Percentiles rank a stretch among this genome's conserved stretches.
phyloP scores from a whole-genome alignment of 352 stramenopile species.

The Phytophthora boehmeriae region DNA sequence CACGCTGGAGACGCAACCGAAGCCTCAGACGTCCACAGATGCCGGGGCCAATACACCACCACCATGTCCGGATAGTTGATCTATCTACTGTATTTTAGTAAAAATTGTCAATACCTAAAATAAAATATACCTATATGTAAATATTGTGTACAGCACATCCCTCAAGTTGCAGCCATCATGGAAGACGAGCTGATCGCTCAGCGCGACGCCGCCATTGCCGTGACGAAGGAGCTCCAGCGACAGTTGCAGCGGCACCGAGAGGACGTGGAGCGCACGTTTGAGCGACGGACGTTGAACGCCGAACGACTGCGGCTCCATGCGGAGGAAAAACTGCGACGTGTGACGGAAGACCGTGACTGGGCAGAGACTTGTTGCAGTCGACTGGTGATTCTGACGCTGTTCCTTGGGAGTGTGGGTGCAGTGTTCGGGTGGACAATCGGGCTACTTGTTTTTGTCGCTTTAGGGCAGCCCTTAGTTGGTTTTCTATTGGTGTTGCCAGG shows the following conservation, averaged over 20 bases:
- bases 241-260: conserved; percentile 60
- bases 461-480: conserved; percentile 60
- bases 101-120: background rate
- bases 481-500: conserved; percentile 71
- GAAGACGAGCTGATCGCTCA: conserved; percentile 78
- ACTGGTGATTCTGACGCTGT: conserved; percentile 60
- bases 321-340: conserved; percentile 55
- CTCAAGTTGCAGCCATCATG: conserved; percentile 36
- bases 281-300: conserved; percentile 71
- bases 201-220: conserved; percentile 75
- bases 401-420: conserved; percentile 53
- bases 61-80: conserved; percentile 3
- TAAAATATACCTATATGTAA: background rate
- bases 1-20: conserved; percentile 15
- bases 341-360: conserved; percentile 56
- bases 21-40: conserved; percentile 19
- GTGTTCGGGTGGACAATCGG: conserved; percentile 58
- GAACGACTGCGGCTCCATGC: conserved; percentile 72
- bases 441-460: conserved; percentile 53
- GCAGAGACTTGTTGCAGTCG: conserved; percentile 49
- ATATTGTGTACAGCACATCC: background rate
- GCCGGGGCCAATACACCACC: conserved; percentile 60
- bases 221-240: conserved; percentile 75
- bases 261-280: conserved; percentile 56
- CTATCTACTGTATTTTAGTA: background rate